Base-by-base conservation (phyloP, 1,284 basidiomycete species). In the Dichomitus squalens region DNA sequence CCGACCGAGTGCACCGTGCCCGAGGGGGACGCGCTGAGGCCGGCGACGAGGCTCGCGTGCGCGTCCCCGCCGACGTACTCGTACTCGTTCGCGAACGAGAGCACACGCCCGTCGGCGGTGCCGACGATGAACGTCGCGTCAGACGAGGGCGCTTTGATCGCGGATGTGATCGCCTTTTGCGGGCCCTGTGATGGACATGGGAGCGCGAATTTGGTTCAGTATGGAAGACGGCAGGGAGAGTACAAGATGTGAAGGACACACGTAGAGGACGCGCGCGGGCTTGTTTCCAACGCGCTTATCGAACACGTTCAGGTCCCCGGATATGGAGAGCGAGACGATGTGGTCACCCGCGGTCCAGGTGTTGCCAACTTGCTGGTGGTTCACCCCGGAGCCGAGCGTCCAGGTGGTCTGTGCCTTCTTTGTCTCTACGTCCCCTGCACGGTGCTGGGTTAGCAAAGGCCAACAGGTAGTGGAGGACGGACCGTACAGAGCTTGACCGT, bases 321-420 rank as follows among this genome's bases (percentile, higher is more conserved):
- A 86, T 66, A 97, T 78, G 2, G 93, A 94, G 38, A 98, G 78
- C 3, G 95, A 96, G 34, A 95, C 88, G 54, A 98, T 84, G 53
- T 85, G 83, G 48, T 82, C 81, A 39, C 85, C 81, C 44, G 83
- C 84, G 59, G 84, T 89, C 85, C 91, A 97, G 16, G 87, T 85
- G 64, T 92, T 92, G 36, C 96, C 96, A 48, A 96, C 87, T 77
- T 98, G 96, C 69, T 96, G 94, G 63, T 88, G 74, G 41, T 79
- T 74, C 29, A 95, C 74, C 11, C 85, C 87, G 44, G 83, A 75
- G 11, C 92, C 93, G 33, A 95, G 71, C 0, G 80, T 80, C 85
- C 88, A 96, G 1, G 83, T 85, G 27, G 81, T 84, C 8, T 83
- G 75, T 3, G 84, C 79, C 69, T 92, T 89, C 55, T 79, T 79